Evolutionary conservation across 768 basidiomycete genomes (phyloP).

Genomic region (Suillus lakei): DNA sequence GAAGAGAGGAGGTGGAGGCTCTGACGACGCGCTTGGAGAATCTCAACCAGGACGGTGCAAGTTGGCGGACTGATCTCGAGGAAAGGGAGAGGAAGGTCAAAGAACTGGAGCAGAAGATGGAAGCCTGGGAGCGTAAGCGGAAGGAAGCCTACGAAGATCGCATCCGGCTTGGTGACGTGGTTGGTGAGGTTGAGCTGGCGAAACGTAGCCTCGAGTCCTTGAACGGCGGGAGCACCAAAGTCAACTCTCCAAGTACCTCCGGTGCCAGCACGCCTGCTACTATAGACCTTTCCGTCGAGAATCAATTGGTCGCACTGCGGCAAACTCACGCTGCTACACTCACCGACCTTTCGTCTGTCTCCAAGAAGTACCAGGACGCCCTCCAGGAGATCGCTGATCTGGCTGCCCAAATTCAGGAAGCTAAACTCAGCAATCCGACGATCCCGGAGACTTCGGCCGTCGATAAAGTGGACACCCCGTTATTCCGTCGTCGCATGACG

Average conservation of each 20-base stretch:
- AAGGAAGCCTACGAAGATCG: conserved; percentile 70
- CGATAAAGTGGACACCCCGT: conserved; percentile 49
- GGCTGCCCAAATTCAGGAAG: conserved; percentile 87
- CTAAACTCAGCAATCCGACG: conserved; percentile 63
- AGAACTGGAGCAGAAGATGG: conserved; percentile 78
- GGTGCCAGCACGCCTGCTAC: conserved; percentile 33
- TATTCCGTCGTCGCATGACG: conserved; percentile 58
- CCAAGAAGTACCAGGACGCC: conserved; percentile 85
- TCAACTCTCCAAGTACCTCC: conserved; percentile 35
- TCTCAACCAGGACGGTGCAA: conserved; percentile 74
- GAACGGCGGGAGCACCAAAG: conserved; percentile 32
- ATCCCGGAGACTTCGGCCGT: conserved; percentile 44
- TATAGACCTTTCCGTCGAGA: conserved; percentile 49
- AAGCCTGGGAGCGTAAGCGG: conserved; percentile 77
- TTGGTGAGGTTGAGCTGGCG: conserved; percentile 72
- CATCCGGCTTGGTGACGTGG: conserved; percentile 66
- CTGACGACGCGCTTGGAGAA: conserved; percentile 74
- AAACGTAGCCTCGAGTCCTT: conserved; percentile 64
- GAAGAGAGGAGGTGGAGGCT: conserved; percentile 69
- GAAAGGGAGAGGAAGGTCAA: conserved; percentile 76
- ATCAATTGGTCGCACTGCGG: conserved; percentile 75
- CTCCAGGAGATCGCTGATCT: conserved; percentile 93
- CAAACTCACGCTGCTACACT: conserved; percentile 83
- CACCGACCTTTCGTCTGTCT: conserved; percentile 76
- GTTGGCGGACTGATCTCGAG: conserved; percentile 86